Evolutionary conservation across 1,139 yeast genomes (phyloP).

Genomic region (Entelexis paramagnoliae): DNA sequence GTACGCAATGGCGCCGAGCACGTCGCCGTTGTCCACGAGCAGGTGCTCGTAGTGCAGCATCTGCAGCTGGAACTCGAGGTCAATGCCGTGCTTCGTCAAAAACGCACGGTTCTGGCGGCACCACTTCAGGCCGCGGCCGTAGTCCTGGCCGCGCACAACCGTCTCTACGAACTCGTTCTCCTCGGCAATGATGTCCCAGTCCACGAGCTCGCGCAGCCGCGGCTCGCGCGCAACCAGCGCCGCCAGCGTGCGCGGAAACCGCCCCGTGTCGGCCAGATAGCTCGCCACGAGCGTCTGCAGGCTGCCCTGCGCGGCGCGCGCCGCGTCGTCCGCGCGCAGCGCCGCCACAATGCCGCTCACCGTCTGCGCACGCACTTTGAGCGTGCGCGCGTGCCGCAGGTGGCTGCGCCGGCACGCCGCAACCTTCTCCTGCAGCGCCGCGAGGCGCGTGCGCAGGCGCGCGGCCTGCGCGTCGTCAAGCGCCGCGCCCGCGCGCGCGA

Average conservation of each 20-base stretch:
- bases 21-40: not conserved
- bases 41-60: slow-evolving; percentile 7
- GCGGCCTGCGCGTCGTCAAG: slow-evolving; percentile 3
- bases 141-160: not conserved
- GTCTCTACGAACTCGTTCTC: slow-evolving; percentile 7
- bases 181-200: slow-evolving; percentile 5
- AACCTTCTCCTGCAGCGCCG: not conserved
- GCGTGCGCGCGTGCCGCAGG: not conserved
- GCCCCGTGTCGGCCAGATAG: slow-evolving; percentile 12
- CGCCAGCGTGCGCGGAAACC: slow-evolving; percentile 3
- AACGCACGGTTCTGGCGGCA: slow-evolving; percentile 11
- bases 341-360: not conserved
- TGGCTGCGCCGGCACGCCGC: not conserved
- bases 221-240: slow-evolving; percentile 9
- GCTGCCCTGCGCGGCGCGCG: not conserved
- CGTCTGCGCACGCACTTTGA: not conserved
- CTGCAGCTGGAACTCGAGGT: slow-evolving; percentile 11
- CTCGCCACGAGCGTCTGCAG: slow-evolving; percentile 2
- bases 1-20: slow-evolving; percentile 4
- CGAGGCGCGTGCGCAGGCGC: not conserved
- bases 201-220: slow-evolving; percentile 6
- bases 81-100: slow-evolving; percentile 5
- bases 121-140: slow-evolving; percentile 10
- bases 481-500: not conserved
- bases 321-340: not conserved